Evolutionary conservation across 2,329 filamentous ascomycete genomes (phyloP).

Genomic region (Aspergillus versicolor): DNA sequence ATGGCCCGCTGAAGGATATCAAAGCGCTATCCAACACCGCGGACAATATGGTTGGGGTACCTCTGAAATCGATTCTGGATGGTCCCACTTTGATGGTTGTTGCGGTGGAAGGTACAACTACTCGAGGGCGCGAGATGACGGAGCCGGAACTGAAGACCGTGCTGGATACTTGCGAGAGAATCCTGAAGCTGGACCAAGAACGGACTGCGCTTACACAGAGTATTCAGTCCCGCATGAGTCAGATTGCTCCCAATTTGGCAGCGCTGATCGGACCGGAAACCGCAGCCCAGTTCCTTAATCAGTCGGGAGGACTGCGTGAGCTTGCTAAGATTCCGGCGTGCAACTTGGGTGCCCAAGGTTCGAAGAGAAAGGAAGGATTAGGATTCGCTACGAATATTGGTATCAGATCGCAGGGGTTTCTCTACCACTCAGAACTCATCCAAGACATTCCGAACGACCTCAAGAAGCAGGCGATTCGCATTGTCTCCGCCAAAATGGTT

Average conservation of each 20-base stretch:
- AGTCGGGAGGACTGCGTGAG: constrained; percentile 81
- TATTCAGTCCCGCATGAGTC: constrained; percentile 93
- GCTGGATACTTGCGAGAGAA: constrained; percentile 78
- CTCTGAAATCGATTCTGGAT: constrained; percentile 78
- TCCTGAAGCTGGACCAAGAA: constrained; percentile 80
- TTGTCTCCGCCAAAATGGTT: constrained; percentile 88
- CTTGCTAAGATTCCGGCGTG: constrained; percentile 91
- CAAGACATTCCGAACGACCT: constrained; percentile 79
- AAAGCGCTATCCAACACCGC: constrained; percentile 73
- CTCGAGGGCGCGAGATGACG: constrained; percentile 74
- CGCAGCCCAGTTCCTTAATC: constrained; percentile 94
- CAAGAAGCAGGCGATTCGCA: constrained; percentile 91
- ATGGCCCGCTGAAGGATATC: constrained; percentile 87
- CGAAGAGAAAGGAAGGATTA: constrained; percentile 76
- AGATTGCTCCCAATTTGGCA: constrained; percentile 93
- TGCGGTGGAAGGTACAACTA: constrained; percentile 88
- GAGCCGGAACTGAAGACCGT: constrained; percentile 73
- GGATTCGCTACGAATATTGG: constrained; percentile 92
- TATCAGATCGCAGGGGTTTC: constrained; percentile 84
- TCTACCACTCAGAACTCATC: constrained; percentile 90
- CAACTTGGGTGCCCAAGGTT: constrained; percentile 87
- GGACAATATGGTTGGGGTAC: constrained; percentile 73
- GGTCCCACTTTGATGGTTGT: constrained; percentile 93
- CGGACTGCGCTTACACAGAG: constrained; percentile 88
- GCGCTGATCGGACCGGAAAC: constrained; percentile 87